Evolutionary conservation across 2,329 filamentous ascomycete genomes (phyloP).

Genomic region (Arachnomyces sp.): DNA sequence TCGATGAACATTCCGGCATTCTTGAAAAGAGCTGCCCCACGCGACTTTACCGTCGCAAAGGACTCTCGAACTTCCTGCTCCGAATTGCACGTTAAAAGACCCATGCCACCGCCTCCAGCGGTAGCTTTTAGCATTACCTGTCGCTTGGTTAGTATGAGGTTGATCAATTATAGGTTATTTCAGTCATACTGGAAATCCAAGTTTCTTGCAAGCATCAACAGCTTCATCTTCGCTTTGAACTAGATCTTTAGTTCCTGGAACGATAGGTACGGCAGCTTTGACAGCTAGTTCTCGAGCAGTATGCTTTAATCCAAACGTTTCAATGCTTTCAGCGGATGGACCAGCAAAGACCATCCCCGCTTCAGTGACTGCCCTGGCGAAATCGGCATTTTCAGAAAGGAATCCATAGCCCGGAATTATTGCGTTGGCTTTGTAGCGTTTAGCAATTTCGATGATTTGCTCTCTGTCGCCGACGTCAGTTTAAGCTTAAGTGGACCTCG

Average conservation of each 20-base stretch:
- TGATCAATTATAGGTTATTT: not conserved
- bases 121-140: conserved; percentile 69
- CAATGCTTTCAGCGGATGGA: conserved; percentile 46
- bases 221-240: conserved; percentile 42
- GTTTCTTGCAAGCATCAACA: conserved; percentile 32
- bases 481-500: not conserved
- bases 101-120: conserved; percentile 74
- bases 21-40: conserved; percentile 72
- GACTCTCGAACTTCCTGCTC: conserved; percentile 62
- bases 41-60: conserved; percentile 62
- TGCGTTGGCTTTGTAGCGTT: conserved; percentile 43
- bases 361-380: conserved; percentile 45
- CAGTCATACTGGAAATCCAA: conserved; percentile 41
- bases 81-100: conserved; percentile 65
- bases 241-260: conserved; percentile 45
- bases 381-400: conserved; percentile 54
- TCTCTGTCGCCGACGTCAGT: conserved; percentile 16
- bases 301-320: conserved; percentile 52
- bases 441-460: conserved; percentile 44
- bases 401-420: conserved; percentile 63
- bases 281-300: conserved; percentile 47
- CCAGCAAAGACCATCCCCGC: conserved; percentile 54
- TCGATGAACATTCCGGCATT: conserved; percentile 80
- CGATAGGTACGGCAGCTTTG: conserved; percentile 46
- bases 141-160: not conserved